Evolutionary conservation across 2,329 filamentous ascomycete species (phyloP), one percentile per base, ranked within the genome.

Genomic region (Sarocladium strictum): DNA sequence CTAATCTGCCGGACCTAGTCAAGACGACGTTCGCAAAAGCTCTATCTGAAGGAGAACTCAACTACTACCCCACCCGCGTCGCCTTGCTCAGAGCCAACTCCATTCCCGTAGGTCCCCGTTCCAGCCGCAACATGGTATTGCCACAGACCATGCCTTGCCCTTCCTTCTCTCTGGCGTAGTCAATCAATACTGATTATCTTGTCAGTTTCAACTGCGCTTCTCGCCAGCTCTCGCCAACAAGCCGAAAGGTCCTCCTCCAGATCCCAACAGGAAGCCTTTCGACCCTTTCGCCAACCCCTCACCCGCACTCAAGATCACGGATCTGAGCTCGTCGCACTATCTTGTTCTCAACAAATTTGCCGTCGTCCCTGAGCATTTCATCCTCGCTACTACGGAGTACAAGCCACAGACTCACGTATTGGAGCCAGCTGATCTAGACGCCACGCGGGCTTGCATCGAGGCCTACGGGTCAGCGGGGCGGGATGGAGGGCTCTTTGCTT

Each of bases 281-380:
- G 80, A 90, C 65, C 85, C 85, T 3, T 90, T 90, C 66, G 82
- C 79, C 32, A 74, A 81, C 56, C 85, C 85, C 0, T 67, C 76
- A 0, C 62, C 72, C 2, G 72, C 76, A 4, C 76, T 86, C 55
- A 72, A 85, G 35, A 68, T 84, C 41, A 67, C 77, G 15, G 66
- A 68, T 24, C 63, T 87, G 7, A 72, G 72, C 1, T 72, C 80
- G 0, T 67, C 72, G 9, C 86, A 90, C 66, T 76, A 78, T 56
- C 75, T 90, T 40, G 81, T 90, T 1, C 72, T 90, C 38, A 90
- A 90, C 74, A 90, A 90, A 67, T 90, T 87, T 61, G 85, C 87
- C 50, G 70, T 90, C 50, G 84, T 88, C 32, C 78, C 80, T 0
- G 77, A 84, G 61, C 87, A 90, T 69, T 88, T 87, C 64, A 88